A percentile compares a stretch with the other conserved stretches of the same genome.
phyloP scores from a whole-genome alignment of 2,329 filamentous ascomycete species.

The Trichoderma sp. region DNA sequence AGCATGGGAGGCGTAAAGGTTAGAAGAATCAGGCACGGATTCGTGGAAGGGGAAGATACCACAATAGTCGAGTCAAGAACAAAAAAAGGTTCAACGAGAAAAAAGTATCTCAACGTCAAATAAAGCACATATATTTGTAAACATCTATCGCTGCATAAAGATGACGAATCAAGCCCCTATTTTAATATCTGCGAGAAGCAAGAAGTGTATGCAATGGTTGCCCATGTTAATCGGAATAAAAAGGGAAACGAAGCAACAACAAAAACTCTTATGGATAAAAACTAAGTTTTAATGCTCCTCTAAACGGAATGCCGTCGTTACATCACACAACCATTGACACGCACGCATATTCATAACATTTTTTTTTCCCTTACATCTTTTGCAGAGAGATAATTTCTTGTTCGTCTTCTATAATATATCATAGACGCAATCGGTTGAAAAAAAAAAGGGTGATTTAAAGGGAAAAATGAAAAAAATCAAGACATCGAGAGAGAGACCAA shows the following conservation, averaged over 20 bases:
- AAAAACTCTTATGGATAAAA: neutral
- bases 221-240: no score
- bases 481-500: neutral
- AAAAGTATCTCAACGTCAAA: neutral
- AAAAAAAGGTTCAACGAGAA: neutral
- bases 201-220: neutral
- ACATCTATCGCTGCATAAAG: no score
- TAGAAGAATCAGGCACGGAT: neutral
- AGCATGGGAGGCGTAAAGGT: slow-evolving; percentile 21
- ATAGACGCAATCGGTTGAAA: neutral
- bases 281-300: neutral
- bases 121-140: no score
- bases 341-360: neutral
- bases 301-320: slow-evolving; percentile 4
- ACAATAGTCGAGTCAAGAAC: neutral
- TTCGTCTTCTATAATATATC: neutral
- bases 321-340: neutral
- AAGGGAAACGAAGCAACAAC: neutral
- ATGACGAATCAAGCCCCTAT: no score
- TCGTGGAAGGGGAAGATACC: slow-evolving; percentile 4
- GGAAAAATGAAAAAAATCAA: no score
- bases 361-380: neutral
- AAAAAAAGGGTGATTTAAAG: neutral
- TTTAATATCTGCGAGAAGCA: no score
- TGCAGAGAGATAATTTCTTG: neutral